A percentile compares a stretch with the other conserved stretches of the same genome.
These are phyloP conservation scores for Globisporangium megalacanthum DNA, from an alignment of 352 stramenopile species.

Conservation along the genomic window DNA sequence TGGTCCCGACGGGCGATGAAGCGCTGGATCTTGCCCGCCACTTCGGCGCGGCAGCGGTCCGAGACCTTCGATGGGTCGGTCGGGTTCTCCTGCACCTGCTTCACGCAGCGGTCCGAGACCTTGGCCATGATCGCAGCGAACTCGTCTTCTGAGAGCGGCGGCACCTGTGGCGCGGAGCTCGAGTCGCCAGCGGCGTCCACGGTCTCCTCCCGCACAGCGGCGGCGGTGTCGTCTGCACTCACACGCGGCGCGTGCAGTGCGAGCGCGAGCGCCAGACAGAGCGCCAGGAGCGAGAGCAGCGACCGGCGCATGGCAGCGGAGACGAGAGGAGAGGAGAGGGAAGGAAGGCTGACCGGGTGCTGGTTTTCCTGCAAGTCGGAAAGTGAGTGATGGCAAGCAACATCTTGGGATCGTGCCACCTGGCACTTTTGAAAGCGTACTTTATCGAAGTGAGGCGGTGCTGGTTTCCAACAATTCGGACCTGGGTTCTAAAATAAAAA, in stretches of 20 bases:
- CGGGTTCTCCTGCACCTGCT: conserved; percentile 69
- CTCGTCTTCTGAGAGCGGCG: conserved; percentile 45
- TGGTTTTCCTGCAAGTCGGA: not conserved
- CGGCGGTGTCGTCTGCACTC: conserved; percentile 16
- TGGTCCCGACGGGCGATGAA: conserved; percentile 43
- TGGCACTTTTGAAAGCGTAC: not conserved
- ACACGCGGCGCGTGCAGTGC: conserved; percentile 7
- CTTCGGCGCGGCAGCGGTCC: conserved; percentile 51
- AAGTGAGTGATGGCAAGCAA: not conserved
- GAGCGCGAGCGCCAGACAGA: conserved; percentile 34
- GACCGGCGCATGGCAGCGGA: conserved; percentile 30
- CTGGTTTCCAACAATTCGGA: not conserved
- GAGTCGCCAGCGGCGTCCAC: conserved; percentile 25
- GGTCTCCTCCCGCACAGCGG: conserved; percentile 37
- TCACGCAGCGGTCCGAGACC: conserved; percentile 64
- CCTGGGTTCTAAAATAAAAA: no score
- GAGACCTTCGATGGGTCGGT: conserved; percentile 55
- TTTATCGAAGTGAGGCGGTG: conserved; percentile 6
- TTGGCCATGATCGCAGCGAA: conserved; percentile 72
- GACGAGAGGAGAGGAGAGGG: not conserved
- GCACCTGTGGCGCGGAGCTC: conserved; percentile 24
- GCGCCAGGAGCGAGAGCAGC: conserved; percentile 41
- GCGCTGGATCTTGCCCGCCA: conserved; percentile 54
- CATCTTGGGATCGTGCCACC: no score
- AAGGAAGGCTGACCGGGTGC: no score